Base-by-base conservation (phyloP, 306 rosid species). In the Glycine latifolia region DNA sequence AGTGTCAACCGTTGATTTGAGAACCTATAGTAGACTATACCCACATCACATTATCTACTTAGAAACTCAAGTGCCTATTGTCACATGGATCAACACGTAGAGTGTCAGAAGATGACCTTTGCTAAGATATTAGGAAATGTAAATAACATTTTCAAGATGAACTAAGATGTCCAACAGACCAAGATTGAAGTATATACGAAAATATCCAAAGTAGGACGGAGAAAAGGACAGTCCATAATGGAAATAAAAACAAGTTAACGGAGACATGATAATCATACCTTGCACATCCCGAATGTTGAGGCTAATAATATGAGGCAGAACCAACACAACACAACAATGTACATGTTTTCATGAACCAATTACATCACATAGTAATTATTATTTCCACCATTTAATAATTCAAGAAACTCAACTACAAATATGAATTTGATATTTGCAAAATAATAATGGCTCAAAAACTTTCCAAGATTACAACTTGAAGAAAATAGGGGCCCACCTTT, bases 401-500 rank as follows among this genome's bases (percentile, higher is more conserved):
- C 31, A 26, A 26, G 31, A 26, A 26, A 26, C 31, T 26, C 31
- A 26, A 26, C 31, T 8, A 74, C 44, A 77, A 47, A 47, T 59
- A 59, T 50, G 56, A 48, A 10, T 9, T 54, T 54, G 61, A 83
- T 70, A 79, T 37, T 69, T 43, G 31, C 56, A 52, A 71, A 67
- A 65, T 8, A 67, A 71, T 26, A 26, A 26, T 26, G 16, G 9
- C 56, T 13, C 71, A 17, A 71, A 39, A 70, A 15, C 8, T 54
- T 67, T 62, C 7, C 13, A 49, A 70, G 43, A 70, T 56, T 65
- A 71, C 59, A 79, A 33, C 53, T 10, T 67, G 77, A 56, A 79
- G 80, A 26, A 26, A 26, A 75, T 8, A 88, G 79, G 81, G 81
- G 56, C 86, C 85, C 86, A 93, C 99, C 99, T 93, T 93, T 91